Base-by-base conservation (phyloP, 2,329 filamentous ascomycete species). In the Aspergillus uvarum region DNA sequence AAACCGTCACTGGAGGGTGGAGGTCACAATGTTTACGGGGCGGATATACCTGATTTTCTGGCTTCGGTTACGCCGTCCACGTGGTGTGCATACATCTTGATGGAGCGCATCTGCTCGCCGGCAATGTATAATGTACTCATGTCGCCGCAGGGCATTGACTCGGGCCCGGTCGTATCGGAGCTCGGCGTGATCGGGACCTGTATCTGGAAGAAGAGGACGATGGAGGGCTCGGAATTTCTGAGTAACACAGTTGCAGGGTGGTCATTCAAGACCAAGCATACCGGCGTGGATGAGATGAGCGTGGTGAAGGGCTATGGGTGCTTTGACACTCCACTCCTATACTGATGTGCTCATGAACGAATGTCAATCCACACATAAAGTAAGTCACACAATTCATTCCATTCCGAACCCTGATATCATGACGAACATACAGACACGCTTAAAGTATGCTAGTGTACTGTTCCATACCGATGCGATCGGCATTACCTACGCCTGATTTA, bases 291-390 rank as follows among this genome's bases (percentile, higher is more conserved):
- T 56, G 78, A 81, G 60, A 80, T 81, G 77, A 80, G 76, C 63
- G 78, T 81, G 31, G 75, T 80, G 3, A 81, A 81, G 60, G 78
- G 79, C 0, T 78, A 77, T 66, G 78, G 79, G 3, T 79, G 76
- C 56, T 81, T 81, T 68, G 79, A 81, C 63, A 77, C 76, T 49
- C 78, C 78, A 16, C 68, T 63, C 2, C 61, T 77, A 51, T 59
- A 74, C n/a, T 61, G 44, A 60, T 26, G n/a, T 11, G 14, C 29
- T 35, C 16, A 2, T 52, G 32, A 4, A 19, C 38, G 6, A 42
- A 8, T 19, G 16, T 3, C 19, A 16, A 19, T 42, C 14, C 14
- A 44, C 38, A n/a, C 38, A 19, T 16, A 16, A 19, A 19, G 26
- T 29, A 29, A 29, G 7, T 29, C 8, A 29, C 26, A 8, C 26